Conservation (phyloP, 192 early-diverging fungal species). For the Podila clonocystis region DNA sequence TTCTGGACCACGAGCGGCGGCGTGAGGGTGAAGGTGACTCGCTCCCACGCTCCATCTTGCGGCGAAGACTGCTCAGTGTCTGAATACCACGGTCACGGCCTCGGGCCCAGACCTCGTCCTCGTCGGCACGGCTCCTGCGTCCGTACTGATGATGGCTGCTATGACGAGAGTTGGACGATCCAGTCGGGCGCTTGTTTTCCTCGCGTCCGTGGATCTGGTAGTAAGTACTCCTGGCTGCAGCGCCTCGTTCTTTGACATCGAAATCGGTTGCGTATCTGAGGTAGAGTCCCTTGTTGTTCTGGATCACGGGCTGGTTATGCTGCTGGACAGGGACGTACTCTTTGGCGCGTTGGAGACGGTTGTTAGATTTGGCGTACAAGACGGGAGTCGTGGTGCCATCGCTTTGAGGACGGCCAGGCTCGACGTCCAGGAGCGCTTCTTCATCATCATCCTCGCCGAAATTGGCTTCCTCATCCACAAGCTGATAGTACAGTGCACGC, state of each 20-base stretch:
- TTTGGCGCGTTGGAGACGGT: slow-evolving; percentile 39
- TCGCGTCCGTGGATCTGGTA: slow-evolving; percentile 55
- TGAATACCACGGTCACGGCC: slow-evolving; percentile 38
- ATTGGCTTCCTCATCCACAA: slow-evolving; percentile 30
- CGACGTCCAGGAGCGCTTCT: slow-evolving; percentile 3
- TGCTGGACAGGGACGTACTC: slow-evolving; percentile 38
- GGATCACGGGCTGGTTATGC: slow-evolving; percentile 25
- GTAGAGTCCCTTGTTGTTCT: slow-evolving; percentile 36
- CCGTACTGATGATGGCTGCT: slow-evolving; percentile 24
- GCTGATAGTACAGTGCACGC: slow-evolving; percentile 43
- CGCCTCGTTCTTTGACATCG: slow-evolving; percentile 52
- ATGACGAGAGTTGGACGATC: slow-evolving; percentile 1
- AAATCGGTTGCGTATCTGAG: slow-evolving; percentile 51
- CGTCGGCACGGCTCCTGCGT: slow-evolving; percentile 40
- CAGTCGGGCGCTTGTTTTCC: background rate
- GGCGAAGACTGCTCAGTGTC: slow-evolving; percentile 24
- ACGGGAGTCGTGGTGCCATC: background rate
- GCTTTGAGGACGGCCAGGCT: slow-evolving; percentile 4
- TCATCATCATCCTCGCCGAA: slow-evolving; percentile 39
- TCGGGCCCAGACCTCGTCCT: slow-evolving; percentile 39
- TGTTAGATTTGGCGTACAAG: slow-evolving; percentile 21
- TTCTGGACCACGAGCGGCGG: slow-evolving; percentile 40
- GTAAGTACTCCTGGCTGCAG: slow-evolving; percentile 54
- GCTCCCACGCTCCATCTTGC: slow-evolving; percentile 26
- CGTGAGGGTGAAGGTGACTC: slow-evolving; percentile 27